These are phyloP conservation scores for Rosa hybrid DNA, from an alignment of 331 rosid species.

Conservation along the genomic window DNA sequence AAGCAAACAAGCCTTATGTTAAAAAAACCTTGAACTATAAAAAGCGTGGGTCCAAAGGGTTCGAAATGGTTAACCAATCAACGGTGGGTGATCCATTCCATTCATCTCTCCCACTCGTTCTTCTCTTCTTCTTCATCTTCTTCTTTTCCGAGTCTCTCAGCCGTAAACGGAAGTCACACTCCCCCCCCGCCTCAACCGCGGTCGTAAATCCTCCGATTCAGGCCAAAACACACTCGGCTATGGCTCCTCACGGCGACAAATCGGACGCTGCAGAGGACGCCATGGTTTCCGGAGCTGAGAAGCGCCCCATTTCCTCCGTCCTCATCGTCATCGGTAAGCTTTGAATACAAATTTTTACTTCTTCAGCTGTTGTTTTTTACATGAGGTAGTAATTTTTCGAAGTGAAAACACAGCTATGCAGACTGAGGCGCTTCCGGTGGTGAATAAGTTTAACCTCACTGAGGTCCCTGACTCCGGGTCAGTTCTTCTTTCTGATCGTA, in stretches of 20 bases:
- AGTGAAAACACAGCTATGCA: constrained; percentile 71
- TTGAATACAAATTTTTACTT: background rate
- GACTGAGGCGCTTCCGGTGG: constrained; percentile 90
- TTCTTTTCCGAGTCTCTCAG: background rate
- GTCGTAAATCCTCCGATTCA: background rate
- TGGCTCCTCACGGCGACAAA: constrained; percentile 53
- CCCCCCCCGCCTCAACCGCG: background rate
- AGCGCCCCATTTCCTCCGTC: constrained; percentile 62
- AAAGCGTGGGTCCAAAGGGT: background rate
- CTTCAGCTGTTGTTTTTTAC: background rate
- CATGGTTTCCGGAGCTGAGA: constrained; percentile 38
- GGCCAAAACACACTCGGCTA: background rate
- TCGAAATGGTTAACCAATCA: background rate
- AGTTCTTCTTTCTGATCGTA: constrained; percentile 25
- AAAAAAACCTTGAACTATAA: too few relatives aligned
- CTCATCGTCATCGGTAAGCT: constrained; percentile 68
- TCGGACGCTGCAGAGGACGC: constrained; percentile 41
- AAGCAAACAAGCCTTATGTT: too few relatives aligned
- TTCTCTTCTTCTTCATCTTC: background rate
- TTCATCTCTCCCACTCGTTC: background rate
- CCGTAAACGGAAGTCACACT: background rate
- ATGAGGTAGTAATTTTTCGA: background rate
- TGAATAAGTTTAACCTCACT: constrained; percentile 63
- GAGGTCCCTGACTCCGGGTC: constrained; percentile 63
- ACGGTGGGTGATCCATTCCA: background rate